Evolutionary conservation across 208 protist species (phyloP).

Genomic region (Herpetomonas tarakana): DNA sequence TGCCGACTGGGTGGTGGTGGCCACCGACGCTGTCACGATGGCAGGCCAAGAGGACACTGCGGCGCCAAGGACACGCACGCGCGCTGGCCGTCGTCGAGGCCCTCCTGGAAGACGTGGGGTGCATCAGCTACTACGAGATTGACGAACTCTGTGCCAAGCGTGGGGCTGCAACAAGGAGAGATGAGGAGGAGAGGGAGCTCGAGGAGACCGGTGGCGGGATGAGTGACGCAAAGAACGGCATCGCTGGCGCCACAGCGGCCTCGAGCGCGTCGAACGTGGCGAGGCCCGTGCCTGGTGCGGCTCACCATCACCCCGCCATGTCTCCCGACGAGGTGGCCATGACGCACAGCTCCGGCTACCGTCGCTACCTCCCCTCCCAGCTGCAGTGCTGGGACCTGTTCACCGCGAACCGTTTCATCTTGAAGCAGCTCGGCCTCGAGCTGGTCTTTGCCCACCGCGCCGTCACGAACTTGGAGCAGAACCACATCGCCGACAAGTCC

Average conservation of each 20-base stretch:
- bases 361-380: conserved; percentile 28
- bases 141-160: background rate
- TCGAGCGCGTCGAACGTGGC: background rate
- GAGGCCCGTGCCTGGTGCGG: background rate
- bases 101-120: background rate
- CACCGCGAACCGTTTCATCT: conserved; percentile 37
- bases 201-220: background rate
- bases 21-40: no score
- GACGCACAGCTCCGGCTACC: conserved; percentile 13
- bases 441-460: conserved; percentile 60
- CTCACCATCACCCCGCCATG: conserved; percentile 14
- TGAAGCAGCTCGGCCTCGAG: conserved; percentile 68
- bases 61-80: background rate
- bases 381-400: conserved; percentile 37
- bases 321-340: conserved; percentile 28
- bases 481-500: conserved; percentile 24
- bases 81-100: background rate
- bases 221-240: background rate
- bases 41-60: background rate
- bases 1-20: no score
- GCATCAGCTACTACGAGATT: background rate
- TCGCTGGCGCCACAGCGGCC: background rate
- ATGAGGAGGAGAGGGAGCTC: background rate
- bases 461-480: conserved; percentile 24
- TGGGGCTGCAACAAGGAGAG: background rate